Evolutionary conservation across 2,329 filamentous ascomycete species (phyloP).

Genomic region (Aspergillus phoenicis): DNA sequence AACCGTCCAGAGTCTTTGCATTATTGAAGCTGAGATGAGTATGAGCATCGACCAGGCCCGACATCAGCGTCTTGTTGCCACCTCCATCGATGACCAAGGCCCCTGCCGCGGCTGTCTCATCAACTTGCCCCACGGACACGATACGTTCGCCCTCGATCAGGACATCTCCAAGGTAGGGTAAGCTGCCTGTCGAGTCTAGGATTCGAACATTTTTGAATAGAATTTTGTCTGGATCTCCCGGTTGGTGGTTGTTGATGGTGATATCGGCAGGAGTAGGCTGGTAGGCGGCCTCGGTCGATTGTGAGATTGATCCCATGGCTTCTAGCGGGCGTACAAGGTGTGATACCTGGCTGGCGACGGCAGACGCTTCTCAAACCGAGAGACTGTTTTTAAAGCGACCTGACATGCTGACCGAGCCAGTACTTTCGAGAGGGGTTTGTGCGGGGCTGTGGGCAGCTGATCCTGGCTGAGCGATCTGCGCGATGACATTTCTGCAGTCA

Average conservation of each 20-base stretch:
- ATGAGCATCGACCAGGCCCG: slow-evolving; percentile 6
- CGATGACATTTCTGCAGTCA: neutral
- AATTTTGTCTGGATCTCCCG: slow-evolving; percentile 22
- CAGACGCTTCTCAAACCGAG: neutral
- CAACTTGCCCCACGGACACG: slow-evolving; percentile 10
- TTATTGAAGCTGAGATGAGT: slow-evolving; percentile 11
- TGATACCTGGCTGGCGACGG: neutral
- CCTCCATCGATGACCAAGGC: neutral
- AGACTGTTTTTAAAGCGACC: too few relatives aligned
- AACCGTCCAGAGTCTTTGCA: neutral
- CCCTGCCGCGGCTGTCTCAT: neutral
- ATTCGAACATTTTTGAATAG: slow-evolving; percentile 46
- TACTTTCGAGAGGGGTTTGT: neutral
- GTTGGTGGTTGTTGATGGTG: neutral
- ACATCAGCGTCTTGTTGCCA: slow-evolving; percentile 1
- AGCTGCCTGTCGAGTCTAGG: slow-evolving; percentile 43
- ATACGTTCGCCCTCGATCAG: slow-evolving; percentile 44
- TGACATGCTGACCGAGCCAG: too few relatives aligned
- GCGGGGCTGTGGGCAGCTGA: neutral
- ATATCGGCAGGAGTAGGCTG: slow-evolving; percentile 4
- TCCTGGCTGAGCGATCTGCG: neutral
- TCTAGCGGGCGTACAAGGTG: neutral
- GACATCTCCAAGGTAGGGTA: slow-evolving; percentile 45
- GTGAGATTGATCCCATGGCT: neutral
- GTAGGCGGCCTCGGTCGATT: neutral